Conservation (phyloP, 768 basidiomycete species). For the Fibroporia radiculosa region DNA sequence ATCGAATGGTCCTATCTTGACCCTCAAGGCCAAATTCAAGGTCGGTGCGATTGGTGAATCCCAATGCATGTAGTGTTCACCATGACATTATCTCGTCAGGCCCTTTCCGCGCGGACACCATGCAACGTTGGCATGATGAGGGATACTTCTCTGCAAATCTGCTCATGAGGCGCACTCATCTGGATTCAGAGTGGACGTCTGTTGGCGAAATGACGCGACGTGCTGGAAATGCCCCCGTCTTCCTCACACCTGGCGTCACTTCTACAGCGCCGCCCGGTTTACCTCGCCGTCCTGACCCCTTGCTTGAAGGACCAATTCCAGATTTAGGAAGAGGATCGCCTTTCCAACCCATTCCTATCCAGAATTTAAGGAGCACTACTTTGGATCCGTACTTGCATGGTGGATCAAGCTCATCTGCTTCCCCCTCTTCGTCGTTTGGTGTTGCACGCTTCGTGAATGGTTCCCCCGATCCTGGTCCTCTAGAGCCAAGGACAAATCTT, state of each 20-base stretch:
- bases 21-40: conserved; percentile 87
- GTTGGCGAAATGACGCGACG: conserved; percentile 52
- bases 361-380: conserved; percentile 52
- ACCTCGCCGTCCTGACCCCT: conserved; percentile 39
- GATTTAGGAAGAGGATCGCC: conserved; percentile 38
- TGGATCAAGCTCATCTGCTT: conserved; percentile 54
- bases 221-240: conserved; percentile 51
- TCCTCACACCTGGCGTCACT: conserved; percentile 44
- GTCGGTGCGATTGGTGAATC: conserved; percentile 30
- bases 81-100: conserved; percentile 38
- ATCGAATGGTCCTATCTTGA: conserved; percentile 92
- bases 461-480: conserved; percentile 51
- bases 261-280: conserved; percentile 46
- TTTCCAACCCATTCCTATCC: conserved; percentile 61
- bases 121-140: conserved; percentile 94
- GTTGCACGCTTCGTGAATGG: conserved; percentile 53
- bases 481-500: conserved; percentile 11
- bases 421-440: conserved; percentile 67
- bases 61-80: conserved; percentile 3
- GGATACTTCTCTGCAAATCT: conserved; percentile 83
- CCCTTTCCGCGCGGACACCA: conserved; percentile 79
- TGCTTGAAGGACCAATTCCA: conserved; percentile 35
- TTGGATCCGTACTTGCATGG: conserved; percentile 51
- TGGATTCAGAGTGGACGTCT: conserved; percentile 62
- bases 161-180: conserved; percentile 72